Evolutionary conservation across 257 asterid species (phyloP).

Genomic region (Solanum arcanum): DNA sequence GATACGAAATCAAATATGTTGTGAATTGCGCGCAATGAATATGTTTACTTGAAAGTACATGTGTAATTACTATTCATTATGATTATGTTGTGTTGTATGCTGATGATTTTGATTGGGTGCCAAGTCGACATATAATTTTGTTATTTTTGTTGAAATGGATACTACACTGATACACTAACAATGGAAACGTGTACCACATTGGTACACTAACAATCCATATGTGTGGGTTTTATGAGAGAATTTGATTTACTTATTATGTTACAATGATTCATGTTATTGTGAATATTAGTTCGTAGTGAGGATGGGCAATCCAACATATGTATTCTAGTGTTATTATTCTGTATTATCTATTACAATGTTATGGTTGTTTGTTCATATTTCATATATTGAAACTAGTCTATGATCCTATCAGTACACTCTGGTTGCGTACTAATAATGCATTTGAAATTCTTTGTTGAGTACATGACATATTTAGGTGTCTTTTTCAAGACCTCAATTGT

Average conservation of each 20-base stretch:
- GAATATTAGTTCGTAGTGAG: not conserved
- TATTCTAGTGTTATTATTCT: not conserved
- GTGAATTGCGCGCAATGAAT: not conserved
- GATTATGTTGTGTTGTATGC: not conserved
- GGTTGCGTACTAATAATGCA: too few relatives aligned
- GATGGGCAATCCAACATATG: not conserved
- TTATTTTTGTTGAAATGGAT: not conserved
- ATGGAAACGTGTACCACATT: not conserved
- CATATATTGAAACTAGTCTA: not conserved
- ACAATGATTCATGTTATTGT: not conserved
- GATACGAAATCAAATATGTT: not conserved
- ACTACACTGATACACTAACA: not conserved
- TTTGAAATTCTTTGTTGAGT: not conserved
- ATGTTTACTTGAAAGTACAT: not conserved
- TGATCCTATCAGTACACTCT: too few relatives aligned
- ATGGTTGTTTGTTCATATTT: not conserved
- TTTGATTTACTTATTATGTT: not conserved
- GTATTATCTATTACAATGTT: too few relatives aligned
- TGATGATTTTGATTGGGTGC: not conserved
- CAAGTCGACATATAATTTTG: not conserved
- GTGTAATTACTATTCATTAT: not conserved
- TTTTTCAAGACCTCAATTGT: not conserved
- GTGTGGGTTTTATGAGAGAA: not conserved
- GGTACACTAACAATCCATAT: not conserved
- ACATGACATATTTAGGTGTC: not conserved